Evolutionary conservation across 768 basidiomycete genomes (phyloP).

Genomic region (Lyophyllum semitale): DNA sequence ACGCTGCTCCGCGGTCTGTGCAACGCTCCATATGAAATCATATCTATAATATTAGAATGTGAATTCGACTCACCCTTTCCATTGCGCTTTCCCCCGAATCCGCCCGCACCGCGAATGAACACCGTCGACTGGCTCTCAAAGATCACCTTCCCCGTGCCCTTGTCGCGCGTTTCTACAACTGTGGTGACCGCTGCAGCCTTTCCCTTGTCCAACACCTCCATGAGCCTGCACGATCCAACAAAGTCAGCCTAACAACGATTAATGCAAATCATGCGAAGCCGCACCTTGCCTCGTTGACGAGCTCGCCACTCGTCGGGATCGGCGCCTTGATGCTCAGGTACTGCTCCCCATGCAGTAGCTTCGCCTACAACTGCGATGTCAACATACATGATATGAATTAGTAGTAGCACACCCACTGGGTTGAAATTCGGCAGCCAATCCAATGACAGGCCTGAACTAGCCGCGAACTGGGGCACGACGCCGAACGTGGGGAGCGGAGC

Average conservation of each 20-base stretch:
- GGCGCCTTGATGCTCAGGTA: slow-evolving; percentile 85
- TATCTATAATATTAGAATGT: too few relatives aligned
- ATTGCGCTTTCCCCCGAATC: slow-evolving; percentile 88
- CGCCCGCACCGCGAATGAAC: slow-evolving; percentile 93
- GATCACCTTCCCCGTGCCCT: slow-evolving; percentile 71
- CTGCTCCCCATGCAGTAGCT: slow-evolving; percentile 97
- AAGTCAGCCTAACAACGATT: background rate
- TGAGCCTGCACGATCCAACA: slow-evolving; percentile 41
- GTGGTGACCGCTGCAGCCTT: slow-evolving; percentile 91
- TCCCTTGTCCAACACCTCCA: slow-evolving; percentile 88
- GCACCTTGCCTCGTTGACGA: slow-evolving; percentile 75
- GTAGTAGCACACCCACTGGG: slow-evolving; percentile 56
- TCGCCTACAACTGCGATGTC: slow-evolving; percentile 55
- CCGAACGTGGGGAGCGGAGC: slow-evolving; percentile 90
- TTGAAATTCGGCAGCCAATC: slow-evolving; percentile 97
- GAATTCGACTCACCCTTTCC: slow-evolving; percentile 67
- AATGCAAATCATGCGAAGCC: slow-evolving; percentile 17
- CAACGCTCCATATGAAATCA: too few relatives aligned
- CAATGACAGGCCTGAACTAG: slow-evolving; percentile 64
- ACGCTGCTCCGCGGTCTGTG: slow-evolving; percentile 86
- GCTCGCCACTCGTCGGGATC: slow-evolving; percentile 81
- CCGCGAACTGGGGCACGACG: slow-evolving; percentile 87
- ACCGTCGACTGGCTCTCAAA: slow-evolving; percentile 94
- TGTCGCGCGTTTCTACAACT: slow-evolving; percentile 80
- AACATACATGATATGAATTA: background rate